Evolutionary conservation across 169 alveolate species (phyloP).

Genomic region (Eimeria acervulina): DNA sequence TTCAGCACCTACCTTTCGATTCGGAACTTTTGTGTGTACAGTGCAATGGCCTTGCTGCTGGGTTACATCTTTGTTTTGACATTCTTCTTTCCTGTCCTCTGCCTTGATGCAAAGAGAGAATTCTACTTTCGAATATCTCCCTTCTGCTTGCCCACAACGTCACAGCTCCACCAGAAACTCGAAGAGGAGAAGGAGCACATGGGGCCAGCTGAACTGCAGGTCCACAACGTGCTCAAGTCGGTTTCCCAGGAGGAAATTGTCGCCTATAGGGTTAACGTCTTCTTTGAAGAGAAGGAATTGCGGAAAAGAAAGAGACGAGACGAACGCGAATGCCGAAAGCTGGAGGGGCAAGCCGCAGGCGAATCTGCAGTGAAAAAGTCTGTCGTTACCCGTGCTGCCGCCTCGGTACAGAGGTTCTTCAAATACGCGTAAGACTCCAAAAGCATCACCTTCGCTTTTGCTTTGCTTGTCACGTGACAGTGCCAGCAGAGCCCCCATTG

Average conservation of each 20-base stretch:
- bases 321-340: conserved; percentile 29
- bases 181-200: conserved; percentile 56
- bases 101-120: conserved; percentile 84
- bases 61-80: conserved; percentile 81
- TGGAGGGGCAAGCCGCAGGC: not conserved
- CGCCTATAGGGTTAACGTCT: conserved; percentile 75
- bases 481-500: not conserved
- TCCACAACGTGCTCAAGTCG: conserved; percentile 62
- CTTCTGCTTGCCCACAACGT: conserved; percentile 80
- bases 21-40: conserved; percentile 83
- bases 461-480: not conserved
- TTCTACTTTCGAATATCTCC: conserved; percentile 75
- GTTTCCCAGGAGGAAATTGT: conserved; percentile 76
- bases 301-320: conserved; percentile 2
- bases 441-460: not conserved
- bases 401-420: not conserved
- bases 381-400: not conserved
- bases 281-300: conserved; percentile 70
- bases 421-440: conserved; percentile 20
- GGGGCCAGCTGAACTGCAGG: conserved; percentile 55
- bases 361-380: not conserved
- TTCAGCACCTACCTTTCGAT: conserved; percentile 84
- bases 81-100: conserved; percentile 83
- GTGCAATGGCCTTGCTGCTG: conserved; percentile 81
- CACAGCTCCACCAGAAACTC: conserved; percentile 63